phyloP scores from a whole-genome alignment of 129 eudicot species.

The Lonicera japonica region DNA sequence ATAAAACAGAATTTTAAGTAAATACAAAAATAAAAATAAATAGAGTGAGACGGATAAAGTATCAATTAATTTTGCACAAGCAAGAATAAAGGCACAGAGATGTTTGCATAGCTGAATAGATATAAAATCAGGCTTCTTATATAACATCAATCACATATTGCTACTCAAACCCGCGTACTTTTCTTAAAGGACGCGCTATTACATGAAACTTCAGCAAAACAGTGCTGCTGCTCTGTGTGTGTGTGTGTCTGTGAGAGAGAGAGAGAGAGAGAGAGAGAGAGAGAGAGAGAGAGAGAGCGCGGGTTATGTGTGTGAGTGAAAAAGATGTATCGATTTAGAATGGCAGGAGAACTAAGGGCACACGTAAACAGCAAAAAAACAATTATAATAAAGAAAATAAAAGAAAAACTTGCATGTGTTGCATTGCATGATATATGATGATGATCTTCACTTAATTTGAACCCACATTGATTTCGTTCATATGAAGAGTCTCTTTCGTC shows the following conservation, averaged over 20 bases:
- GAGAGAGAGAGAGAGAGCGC: conserved; percentile 4
- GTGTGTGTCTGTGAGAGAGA: too few relatives aligned
- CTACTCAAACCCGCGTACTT: conserved; percentile 40
- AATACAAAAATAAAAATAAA: too few relatives aligned
- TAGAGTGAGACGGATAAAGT: not conserved
- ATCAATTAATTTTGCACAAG: conserved; percentile 7
- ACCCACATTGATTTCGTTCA: conserved; percentile 35
- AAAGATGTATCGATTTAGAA: conserved; percentile 10
- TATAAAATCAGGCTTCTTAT: conserved; percentile 25
- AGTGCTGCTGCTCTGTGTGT: too few relatives aligned
- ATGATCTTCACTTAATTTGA: conserved; percentile 31
- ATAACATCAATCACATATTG: conserved; percentile 25
- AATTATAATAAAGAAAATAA: too few relatives aligned
- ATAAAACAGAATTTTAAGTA: too few relatives aligned
- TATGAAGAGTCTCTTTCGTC: conserved; percentile 54
- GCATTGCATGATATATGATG: conserved; percentile 24
- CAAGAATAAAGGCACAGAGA: too few relatives aligned
- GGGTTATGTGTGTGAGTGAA: not conserved
- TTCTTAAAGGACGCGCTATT: conserved; percentile 37
- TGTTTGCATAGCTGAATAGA: conserved; percentile 13
- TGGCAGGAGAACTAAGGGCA: conserved; percentile 3
- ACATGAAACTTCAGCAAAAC: conserved; percentile 33
- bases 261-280: conserved; percentile 8
- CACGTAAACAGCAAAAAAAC: conserved; percentile 10
- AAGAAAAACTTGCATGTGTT: conserved; percentile 14